Evolutionary conservation across 1,284 basidiomycete genomes (phyloP).

Genomic region (Pulchroboletus neoregius): DNA sequence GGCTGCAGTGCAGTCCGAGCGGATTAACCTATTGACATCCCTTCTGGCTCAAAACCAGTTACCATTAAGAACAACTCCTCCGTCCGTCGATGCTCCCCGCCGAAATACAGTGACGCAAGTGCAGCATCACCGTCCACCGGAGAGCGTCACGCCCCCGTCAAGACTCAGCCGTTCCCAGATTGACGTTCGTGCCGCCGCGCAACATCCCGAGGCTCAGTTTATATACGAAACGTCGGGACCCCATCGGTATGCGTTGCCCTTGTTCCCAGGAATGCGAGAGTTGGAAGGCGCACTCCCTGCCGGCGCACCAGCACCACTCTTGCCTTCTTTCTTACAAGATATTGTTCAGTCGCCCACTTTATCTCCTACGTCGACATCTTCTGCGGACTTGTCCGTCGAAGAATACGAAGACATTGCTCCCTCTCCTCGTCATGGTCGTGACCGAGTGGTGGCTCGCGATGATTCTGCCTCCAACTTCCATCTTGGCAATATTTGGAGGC

Average conservation of each 20-base stretch:
- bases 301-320: slow-evolving; percentile 42
- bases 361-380: slow-evolving; percentile 59
- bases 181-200: slow-evolving; percentile 38
- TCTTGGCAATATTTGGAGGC: slow-evolving; percentile 56
- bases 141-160: slow-evolving; percentile 34
- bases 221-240: slow-evolving; percentile 65
- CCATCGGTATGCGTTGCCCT: slow-evolving; percentile 19
- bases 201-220: slow-evolving; percentile 43
- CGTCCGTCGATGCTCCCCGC: slow-evolving; percentile 32
- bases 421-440: slow-evolving; percentile 21
- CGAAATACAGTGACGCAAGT: slow-evolving; percentile 47
- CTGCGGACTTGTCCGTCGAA: slow-evolving; percentile 60
- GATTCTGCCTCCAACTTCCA: slow-evolving; percentile 36
- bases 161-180: slow-evolving; percentile 45
- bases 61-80: slow-evolving; percentile 18
- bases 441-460: slow-evolving; percentile 23
- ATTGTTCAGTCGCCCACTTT: slow-evolving; percentile 62
- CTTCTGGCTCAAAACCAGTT: slow-evolving; percentile 55
- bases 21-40: slow-evolving; percentile 68
- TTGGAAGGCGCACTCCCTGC: slow-evolving; percentile 17
- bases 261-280: slow-evolving; percentile 29
- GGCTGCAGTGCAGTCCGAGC: slow-evolving; percentile 75
- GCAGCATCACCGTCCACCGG: slow-evolving; percentile 36
- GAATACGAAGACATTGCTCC: slow-evolving; percentile 40
- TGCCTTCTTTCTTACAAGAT: slow-evolving; percentile 71